These are phyloP conservation scores for Chalciporus sp. DNA, from an alignment of 1,284 basidiomycete species.

Conservation along the genomic window DNA sequence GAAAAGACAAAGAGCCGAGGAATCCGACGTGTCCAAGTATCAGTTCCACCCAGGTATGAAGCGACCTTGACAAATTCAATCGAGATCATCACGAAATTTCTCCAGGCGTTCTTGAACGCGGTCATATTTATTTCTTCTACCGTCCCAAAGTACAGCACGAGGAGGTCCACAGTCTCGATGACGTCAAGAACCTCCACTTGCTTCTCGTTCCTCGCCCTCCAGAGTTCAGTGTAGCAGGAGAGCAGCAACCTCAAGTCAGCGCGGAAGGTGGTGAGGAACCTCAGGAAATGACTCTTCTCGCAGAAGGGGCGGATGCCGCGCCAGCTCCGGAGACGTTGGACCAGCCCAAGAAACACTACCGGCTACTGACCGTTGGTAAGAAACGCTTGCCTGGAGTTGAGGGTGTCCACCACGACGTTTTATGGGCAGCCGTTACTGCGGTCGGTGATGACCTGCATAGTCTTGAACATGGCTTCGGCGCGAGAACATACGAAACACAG, in stretches of 20 bases:
- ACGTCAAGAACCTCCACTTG: conserved; percentile 64
- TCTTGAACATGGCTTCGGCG: conserved; percentile 54
- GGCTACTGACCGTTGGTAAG: conserved; percentile 62
- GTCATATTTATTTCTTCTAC: conserved; percentile 71
- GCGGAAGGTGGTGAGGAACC: conserved; percentile 21
- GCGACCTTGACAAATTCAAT: background rate
- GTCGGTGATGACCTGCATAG: conserved; percentile 54
- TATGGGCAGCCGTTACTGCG: conserved; percentile 57
- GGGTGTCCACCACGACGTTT: conserved; percentile 39
- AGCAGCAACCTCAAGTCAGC: conserved; percentile 20
- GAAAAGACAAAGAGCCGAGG: conserved; percentile 11
- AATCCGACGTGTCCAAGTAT: conserved; percentile 4
- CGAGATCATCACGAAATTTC: background rate
- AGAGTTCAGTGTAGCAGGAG: conserved; percentile 36
- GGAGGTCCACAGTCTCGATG: conserved; percentile 57
- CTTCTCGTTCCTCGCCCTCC: conserved; percentile 59
- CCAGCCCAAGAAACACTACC: conserved; percentile 48
- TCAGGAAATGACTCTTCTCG: conserved; percentile 43
- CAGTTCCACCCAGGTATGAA: conserved; percentile 29
- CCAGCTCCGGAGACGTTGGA: conserved; percentile 44
- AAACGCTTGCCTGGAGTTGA: conserved; percentile 62
- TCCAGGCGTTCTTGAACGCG: conserved; percentile 55
- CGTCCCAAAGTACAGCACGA: conserved; percentile 62
- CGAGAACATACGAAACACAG: conserved; percentile 65
- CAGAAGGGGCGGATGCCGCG: conserved; percentile 48